Conservation (phyloP, 208 protist genomes). For the Leishmania gerbilli region DNA sequence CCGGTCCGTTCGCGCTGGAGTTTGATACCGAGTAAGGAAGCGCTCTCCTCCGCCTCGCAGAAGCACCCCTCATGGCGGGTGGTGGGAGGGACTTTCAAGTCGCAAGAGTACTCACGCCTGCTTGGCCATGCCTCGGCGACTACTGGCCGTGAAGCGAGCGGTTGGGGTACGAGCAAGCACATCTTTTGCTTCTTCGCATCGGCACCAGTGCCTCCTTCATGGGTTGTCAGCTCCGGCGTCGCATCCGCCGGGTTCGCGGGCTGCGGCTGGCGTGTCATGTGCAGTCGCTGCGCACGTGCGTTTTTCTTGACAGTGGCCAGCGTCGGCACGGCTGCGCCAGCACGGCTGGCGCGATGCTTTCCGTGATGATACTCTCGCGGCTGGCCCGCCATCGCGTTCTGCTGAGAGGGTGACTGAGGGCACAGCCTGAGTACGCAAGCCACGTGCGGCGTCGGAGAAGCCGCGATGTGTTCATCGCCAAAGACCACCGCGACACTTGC, state of each 20-base stretch:
- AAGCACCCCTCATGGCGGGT: constrained; percentile 9
- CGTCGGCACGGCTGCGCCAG: not conserved
- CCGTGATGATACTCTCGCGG: not conserved
- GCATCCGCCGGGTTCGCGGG: not conserved
- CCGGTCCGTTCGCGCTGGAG: not conserved
- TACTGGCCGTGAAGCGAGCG: not conserved
- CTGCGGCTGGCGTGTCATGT: constrained; percentile 21
- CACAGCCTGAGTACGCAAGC: constrained; percentile 6
- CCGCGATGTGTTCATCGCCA: not conserved
- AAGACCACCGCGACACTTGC: not conserved
- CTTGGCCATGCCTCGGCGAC: constrained; percentile 10
- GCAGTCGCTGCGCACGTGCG: constrained; percentile 2
- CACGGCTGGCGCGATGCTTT: not conserved
- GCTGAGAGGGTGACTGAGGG: constrained; percentile 9
- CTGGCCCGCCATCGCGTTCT: constrained; percentile 9
- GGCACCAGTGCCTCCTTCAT: not conserved
- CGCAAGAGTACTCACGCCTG: constrained; percentile 4
- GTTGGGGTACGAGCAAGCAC: not conserved
- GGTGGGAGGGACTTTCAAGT: constrained; percentile 10
- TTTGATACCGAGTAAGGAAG: not conserved
- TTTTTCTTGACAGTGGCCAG: not conserved
- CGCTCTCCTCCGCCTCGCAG: not conserved
- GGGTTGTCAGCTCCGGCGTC: not conserved
- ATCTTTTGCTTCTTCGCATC: not conserved
- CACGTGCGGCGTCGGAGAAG: not conserved